These are phyloP conservation scores for Hanseniaspora clermontiae DNA, from an alignment of 805 yeast genomes.

Conservation along the genomic window DNA sequence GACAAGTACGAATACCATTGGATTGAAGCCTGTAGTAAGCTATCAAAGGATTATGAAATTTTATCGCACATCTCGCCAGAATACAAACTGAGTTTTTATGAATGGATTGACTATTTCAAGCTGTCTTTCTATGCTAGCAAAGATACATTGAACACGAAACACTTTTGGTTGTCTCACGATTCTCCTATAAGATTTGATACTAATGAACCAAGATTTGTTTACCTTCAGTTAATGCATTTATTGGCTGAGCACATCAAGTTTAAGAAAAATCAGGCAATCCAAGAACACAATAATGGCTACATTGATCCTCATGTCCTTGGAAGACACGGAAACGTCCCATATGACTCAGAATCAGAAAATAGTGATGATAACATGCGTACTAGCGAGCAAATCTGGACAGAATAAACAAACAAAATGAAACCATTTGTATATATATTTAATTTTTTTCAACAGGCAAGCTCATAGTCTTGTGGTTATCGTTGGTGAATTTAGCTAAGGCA, in stretches of 20 bases:
- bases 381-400: neutral
- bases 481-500: slow-evolving; percentile 42
- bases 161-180: slow-evolving; percentile 48
- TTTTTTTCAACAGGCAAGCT: neutral
- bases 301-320: neutral
- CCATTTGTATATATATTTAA: neutral
- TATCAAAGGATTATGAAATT: slow-evolving; percentile 19
- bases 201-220: slow-evolving; percentile 53
- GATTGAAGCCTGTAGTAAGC: neutral
- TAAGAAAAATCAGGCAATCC: neutral
- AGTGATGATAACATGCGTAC: neutral
- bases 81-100: slow-evolving; percentile 18
- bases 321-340: neutral
- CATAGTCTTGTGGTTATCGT: slow-evolving; percentile 28
- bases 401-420: neutral
- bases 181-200: slow-evolving; percentile 64
- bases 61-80: slow-evolving; percentile 17
- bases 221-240: slow-evolving; percentile 24
- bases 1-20: neutral
- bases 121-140: slow-evolving; percentile 16
- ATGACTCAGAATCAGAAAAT: neutral
- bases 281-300: neutral
- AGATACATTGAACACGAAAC: slow-evolving; percentile 25
- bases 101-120: slow-evolving; percentile 20
- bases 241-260: neutral